A percentile compares a stretch with the other conserved stretches of the same genome.
phyloP scores from a whole-genome alignment of 164 flowering plant genomes.

The Echeveria elegans region DNA sequence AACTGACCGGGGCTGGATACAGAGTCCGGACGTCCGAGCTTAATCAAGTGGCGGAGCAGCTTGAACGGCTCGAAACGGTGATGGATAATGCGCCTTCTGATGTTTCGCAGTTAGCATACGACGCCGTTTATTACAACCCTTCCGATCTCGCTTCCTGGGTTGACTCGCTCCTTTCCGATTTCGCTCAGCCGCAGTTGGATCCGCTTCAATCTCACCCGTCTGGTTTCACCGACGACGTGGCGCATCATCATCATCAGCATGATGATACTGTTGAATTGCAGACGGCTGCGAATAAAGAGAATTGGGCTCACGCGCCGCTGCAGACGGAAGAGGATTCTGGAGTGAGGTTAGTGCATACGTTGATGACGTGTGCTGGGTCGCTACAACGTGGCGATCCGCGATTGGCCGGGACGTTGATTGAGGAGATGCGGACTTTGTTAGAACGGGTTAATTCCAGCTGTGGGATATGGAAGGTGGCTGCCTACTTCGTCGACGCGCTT shows the following conservation, averaged over 20 bases:
- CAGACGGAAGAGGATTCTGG: constrained; percentile 53
- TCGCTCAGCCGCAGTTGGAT: constrained; percentile 19
- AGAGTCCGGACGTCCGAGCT: constrained; percentile 49
- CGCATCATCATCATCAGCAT: not conserved
- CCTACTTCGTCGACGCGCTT: constrained; percentile 59
- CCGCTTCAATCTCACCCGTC: constrained; percentile 14
- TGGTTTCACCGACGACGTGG: constrained; percentile 10
- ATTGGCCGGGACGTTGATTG: constrained; percentile 40
- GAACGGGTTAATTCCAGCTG: constrained; percentile 40
- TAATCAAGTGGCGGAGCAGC: constrained; percentile 47
- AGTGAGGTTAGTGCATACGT: constrained; percentile 49
- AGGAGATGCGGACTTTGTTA: constrained; percentile 38
- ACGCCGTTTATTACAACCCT: constrained; percentile 58
- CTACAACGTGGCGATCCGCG: constrained; percentile 46
- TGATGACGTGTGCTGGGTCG: constrained; percentile 60
- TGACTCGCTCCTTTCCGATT: constrained; percentile 49
- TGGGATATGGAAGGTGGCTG: constrained; percentile 74
- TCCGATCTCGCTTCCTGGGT: constrained; percentile 65
- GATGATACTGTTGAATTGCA: no score
- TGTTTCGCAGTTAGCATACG: constrained; percentile 32
- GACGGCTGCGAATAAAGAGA: not conserved
- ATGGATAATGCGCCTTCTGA: constrained; percentile 36
- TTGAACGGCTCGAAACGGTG: constrained; percentile 47
- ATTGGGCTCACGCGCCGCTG: constrained; percentile 12
- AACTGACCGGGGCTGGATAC: constrained; percentile 61